These are phyloP conservation scores for Fusarium paranaense DNA, from an alignment of 2,329 filamentous ascomycete genomes.

Conservation along the genomic window DNA sequence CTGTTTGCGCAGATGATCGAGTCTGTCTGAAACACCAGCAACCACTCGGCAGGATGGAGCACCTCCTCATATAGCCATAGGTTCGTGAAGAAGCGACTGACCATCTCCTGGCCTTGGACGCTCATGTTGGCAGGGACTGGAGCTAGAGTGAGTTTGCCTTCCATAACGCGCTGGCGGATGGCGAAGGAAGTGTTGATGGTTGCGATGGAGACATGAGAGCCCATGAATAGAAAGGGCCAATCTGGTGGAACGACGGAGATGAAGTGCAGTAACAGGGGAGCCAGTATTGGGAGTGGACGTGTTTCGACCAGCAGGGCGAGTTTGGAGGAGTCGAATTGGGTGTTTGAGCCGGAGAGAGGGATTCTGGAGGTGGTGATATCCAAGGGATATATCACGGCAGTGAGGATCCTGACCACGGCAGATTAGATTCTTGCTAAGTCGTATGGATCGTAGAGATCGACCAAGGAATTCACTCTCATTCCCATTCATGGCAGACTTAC, in stretches of 20 bases:
- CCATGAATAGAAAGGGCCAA: constrained; percentile 69
- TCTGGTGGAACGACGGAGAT: constrained; percentile 67
- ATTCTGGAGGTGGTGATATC: background rate
- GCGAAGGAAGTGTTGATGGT: constrained; percentile 58
- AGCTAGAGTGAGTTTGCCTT: constrained; percentile 63
- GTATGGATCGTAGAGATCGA: background rate
- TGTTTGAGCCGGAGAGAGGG: background rate
- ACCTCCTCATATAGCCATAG: constrained; percentile 64
- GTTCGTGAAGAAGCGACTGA: constrained; percentile 64
- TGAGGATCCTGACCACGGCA: background rate
- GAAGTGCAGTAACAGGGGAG: constrained; percentile 67
- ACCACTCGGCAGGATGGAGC: constrained; percentile 63
- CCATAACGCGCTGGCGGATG: constrained; percentile 56
- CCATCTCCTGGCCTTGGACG: constrained; percentile 62
- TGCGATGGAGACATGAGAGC: constrained; percentile 59
- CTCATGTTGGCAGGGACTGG: constrained; percentile 65
- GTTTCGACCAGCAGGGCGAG: constrained; percentile 68
- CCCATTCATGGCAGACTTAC: background rate
- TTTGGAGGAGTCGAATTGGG: constrained; percentile 53
- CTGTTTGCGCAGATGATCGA: constrained; percentile 67
- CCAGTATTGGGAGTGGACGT: constrained; percentile 61
- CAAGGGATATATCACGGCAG: background rate
- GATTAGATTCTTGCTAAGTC: background rate
- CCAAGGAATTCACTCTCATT: background rate
- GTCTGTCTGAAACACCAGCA: constrained; percentile 67